Percentiles rank a stretch among this genome's conserved stretches.
Conservation (phyloP, 2,329 filamentous ascomycete genomes). For the Alternaria atra region DNA sequence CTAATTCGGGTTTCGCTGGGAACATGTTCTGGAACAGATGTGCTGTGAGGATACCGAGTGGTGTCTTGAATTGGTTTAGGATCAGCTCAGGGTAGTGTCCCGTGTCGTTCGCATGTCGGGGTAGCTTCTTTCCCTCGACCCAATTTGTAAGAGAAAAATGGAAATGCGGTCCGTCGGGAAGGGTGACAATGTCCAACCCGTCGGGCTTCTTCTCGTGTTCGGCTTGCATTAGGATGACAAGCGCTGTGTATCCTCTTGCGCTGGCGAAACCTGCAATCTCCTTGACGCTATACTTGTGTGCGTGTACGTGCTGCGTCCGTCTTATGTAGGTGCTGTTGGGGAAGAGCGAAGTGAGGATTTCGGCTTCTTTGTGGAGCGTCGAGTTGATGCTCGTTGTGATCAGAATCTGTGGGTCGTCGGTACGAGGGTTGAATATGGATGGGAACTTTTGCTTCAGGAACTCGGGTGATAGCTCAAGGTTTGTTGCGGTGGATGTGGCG, state of each 20-base stretch:
- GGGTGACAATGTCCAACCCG: conserved; percentile 82
- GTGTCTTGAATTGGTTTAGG: conserved; percentile 94
- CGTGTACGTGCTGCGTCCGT: conserved; percentile 82
- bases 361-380: conserved; percentile 83
- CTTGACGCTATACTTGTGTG: conserved; percentile 88
- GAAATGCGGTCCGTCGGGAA: conserved; percentile 87
- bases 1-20: conserved; percentile 81
- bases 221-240: conserved; percentile 89
- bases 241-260: conserved; percentile 82
- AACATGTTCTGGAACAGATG: conserved; percentile 81
- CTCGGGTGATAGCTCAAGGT: conserved; percentile 68
- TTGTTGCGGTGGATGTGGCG: conserved; percentile 64
- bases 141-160: conserved; percentile 92
- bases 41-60: conserved; percentile 86
- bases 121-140: conserved; percentile 85
- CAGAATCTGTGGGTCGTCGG: conserved; percentile 79
- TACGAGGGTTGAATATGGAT: conserved; percentile 62
- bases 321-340: conserved; percentile 84
- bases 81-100: conserved; percentile 90
- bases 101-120: conserved; percentile 86
- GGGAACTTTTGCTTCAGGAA: conserved; percentile 69
- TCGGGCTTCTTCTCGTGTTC: conserved; percentile 75
- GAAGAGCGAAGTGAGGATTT: conserved; percentile 81
- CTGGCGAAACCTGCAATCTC: conserved; percentile 89
- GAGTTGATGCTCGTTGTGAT: conserved; percentile 92